Evolutionary conservation across 768 basidiomycete genomes (phyloP), one percentile per base, ranked within the genome.

Genomic region (Lentinula guzmanii): DNA sequence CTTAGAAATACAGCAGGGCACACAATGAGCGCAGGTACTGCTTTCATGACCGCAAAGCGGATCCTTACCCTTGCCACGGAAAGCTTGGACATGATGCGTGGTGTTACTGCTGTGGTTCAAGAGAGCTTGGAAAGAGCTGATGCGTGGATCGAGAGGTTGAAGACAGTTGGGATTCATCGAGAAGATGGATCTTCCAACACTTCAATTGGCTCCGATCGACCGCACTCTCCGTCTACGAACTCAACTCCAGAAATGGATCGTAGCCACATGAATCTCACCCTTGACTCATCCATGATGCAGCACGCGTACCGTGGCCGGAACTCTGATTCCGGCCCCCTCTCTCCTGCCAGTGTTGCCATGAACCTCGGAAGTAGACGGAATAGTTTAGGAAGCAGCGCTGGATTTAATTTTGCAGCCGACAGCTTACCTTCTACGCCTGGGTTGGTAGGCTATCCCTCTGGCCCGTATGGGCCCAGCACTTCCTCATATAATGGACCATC

Each of bases 81-180:
- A 76, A 94, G 93, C 69, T 69, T 96, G 72, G 93, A 96, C 69
- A 95, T 95, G 92, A 86, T 96, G 80, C 79, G 87, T 33, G 86
- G 90, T 33, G 91, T 95, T 33, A 91, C 91, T n/a, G 81, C 84
- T 4, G 91, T 95, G 24, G 89, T 95, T 63, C 89, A 86, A 67
- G 94, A 95, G 63, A 91, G 87, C 64, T 76, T 95, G 71, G 93
- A 95, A 70, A 79, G 88, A 59, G 94, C 93, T 34, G 94, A 95
- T 70, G 83, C 89, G 85, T 95, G 93, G 93, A 89, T 94, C 37
- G 89, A 90, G 52, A 84, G 92, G 4, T 76, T 94, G 15, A 84
- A 89, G 2, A 79, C 87, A 35, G 82, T 95, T 43, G 92, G 93
- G 5, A 74, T 93, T 43, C 88, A 91, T 64, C 82, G 91, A 13